phyloP scores from a whole-genome alignment of 2,329 filamentous ascomycete species.

The Penicillium sp. region DNA sequence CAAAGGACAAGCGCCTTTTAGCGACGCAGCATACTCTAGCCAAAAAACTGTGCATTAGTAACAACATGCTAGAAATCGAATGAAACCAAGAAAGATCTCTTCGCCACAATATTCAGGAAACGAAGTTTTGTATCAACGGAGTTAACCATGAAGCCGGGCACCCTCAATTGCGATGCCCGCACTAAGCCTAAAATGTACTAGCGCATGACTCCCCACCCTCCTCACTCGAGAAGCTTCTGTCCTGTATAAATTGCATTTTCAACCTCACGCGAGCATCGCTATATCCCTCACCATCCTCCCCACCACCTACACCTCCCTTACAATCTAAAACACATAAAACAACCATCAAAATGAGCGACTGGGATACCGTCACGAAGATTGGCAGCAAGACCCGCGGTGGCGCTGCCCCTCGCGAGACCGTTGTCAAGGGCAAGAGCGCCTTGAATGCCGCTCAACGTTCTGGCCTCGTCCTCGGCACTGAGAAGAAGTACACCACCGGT shows the following conservation, averaged over 20 bases:
- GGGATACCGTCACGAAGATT: conserved; percentile 90
- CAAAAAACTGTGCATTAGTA: background rate
- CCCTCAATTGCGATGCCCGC: background rate
- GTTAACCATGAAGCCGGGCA: conserved; percentile 1
- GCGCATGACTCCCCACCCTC: conserved; percentile 30
- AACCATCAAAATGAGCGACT: conserved; percentile 67
- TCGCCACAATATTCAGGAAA: background rate
- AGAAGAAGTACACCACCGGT: conserved; percentile 84
- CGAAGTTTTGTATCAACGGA: background rate
- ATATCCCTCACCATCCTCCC: conserved; percentile 23
- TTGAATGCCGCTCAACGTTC: conserved; percentile 87
- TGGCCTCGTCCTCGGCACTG: conserved; percentile 76
- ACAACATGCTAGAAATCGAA: background rate
- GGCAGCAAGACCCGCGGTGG: conserved; percentile 75
- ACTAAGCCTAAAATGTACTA: conserved; percentile 31
- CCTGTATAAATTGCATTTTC: conserved; percentile 42
- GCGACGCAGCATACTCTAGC: background rate
- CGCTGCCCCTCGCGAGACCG: conserved; percentile 76
- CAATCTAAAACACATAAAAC: conserved; percentile 1
- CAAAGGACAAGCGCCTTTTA: background rate
- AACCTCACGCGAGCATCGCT: conserved; percentile 38
- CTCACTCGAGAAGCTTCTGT: conserved; percentile 45
- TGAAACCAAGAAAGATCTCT: background rate
- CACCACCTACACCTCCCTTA: conserved; percentile 7
- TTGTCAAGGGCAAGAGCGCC: conserved; percentile 79